Conservation (phyloP, 345 rosid genomes). For the Firmiana major region DNA sequence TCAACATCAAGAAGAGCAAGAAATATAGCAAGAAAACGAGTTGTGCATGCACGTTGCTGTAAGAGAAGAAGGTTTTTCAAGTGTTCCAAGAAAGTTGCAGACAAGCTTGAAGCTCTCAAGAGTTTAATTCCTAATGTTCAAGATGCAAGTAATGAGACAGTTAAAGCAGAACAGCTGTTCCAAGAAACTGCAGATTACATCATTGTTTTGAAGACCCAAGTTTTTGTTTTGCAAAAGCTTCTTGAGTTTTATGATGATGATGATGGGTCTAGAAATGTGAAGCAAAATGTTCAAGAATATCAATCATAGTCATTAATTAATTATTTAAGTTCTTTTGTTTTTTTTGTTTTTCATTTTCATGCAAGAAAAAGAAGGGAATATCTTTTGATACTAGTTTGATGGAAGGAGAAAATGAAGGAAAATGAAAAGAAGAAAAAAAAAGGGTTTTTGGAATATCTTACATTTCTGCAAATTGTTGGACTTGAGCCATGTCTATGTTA, state of each 20-base stretch:
- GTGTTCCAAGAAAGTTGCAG: constrained; percentile 30
- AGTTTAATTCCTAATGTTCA: constrained; percentile 46
- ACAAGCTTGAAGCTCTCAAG: constrained; percentile 71
- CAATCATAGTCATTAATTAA: constrained; percentile 16
- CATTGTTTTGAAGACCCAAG: constrained; percentile 59
- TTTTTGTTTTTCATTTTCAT: neutral
- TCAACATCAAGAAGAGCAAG: constrained; percentile 20
- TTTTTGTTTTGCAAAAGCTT: constrained; percentile 56
- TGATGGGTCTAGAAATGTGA: constrained; percentile 38
- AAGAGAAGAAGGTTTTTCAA: constrained; percentile 7
- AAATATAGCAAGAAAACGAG: constrained; percentile 14
- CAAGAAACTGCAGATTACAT: constrained; percentile 85
- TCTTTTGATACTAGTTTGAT: constrained; percentile 13
- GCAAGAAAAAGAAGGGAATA: neutral
- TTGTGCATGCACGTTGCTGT: constrained; percentile 10
- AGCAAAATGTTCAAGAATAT: constrained; percentile 28
- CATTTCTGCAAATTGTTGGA: neutral
- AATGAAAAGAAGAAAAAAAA: neutral
- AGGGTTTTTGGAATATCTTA: neutral
- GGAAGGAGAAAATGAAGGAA: constrained; percentile 1
- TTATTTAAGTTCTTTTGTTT: neutral
- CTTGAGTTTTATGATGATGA: constrained; percentile 49
- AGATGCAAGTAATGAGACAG: constrained; percentile 12
- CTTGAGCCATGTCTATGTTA: neutral
- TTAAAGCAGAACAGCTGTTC: constrained; percentile 52